Conservation (phyloP, 768 basidiomycete genomes). For the Leccinum boreale region DNA sequence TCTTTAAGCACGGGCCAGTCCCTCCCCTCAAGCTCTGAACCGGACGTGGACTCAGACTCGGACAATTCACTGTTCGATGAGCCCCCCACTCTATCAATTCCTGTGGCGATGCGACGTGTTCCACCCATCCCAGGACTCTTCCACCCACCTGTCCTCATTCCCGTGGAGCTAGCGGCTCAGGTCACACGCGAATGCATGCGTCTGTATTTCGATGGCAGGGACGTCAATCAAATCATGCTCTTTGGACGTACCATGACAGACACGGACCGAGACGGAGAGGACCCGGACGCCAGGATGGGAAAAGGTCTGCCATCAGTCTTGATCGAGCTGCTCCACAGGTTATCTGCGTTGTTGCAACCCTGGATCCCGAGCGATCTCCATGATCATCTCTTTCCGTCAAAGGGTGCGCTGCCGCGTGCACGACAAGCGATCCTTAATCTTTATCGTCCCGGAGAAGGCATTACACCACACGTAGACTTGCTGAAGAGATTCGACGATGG, state of each 20-base stretch:
- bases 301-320: constrained; percentile 58
- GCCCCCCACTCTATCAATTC: constrained; percentile 14
- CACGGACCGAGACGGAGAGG: constrained; percentile 8
- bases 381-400: constrained; percentile 57
- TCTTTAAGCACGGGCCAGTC: neutral
- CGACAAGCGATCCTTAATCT: constrained; percentile 90
- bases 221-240: constrained; percentile 82
- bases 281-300: constrained; percentile 19
- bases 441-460: constrained; percentile 87
- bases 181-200: constrained; percentile 51
- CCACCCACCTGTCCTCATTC: constrained; percentile 50
- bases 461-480: constrained; percentile 85
- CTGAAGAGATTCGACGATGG: constrained; percentile 82
- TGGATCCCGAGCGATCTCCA: constrained; percentile 49
- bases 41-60: constrained; percentile 21
- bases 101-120: constrained; percentile 31
- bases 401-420: constrained; percentile 39
- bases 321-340: constrained; percentile 44
- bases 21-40: neutral
- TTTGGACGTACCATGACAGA: constrained; percentile 51
- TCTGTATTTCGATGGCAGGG: constrained; percentile 49
- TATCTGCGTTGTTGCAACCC: constrained; percentile 49
- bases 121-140: constrained; percentile 67
- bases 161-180: constrained; percentile 48
- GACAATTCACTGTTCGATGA: constrained; percentile 54